Evolutionary conservation across 805 yeast species (phyloP), one percentile per base, ranked within the genome.

Genomic region (Priceomyces castillae): DNA sequence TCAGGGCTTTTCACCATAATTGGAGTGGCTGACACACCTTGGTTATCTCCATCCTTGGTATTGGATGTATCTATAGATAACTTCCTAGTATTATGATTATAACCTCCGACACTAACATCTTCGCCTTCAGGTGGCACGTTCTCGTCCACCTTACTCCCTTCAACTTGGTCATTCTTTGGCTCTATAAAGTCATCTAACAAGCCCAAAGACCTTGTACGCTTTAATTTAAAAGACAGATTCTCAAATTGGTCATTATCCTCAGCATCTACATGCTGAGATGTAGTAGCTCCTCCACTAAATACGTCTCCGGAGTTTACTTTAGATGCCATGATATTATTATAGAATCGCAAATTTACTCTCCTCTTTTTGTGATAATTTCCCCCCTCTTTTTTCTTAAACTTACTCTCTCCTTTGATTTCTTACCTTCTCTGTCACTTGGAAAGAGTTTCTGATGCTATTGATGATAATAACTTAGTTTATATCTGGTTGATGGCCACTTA

Each of bases 201-300:
- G 1, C 96, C 96, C 74, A 88, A 71, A 6, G 94, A 84, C 55
- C 94, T 75, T 26, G 96, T 88, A 58, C 96, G 69, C 55, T 87
- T 88, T 55, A 88, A 67, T 54, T 81, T 81, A 61, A 84, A 88
- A 3, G 92, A 77, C 4, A 87, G 77, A 44, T 75, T 78, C 42
- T 80, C 74, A 56, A 88, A 87, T 54, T 84, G 85, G 39, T 77
- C 80, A 46, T 82, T 87, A 59, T 81, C 82, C 37, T 77, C 72
- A 3, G 92, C 90, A 47, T 83, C 86, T 16, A 86, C 78, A 44
- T 78, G 82, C 57, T 79, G 84, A 26, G 83, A 78, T 23, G 82
- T 76, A 43, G 82, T 77, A 38, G 83, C 82, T 26, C 83, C 83
- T 41, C 81, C 82, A 40, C 74, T 62, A 53, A 77, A 78, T n/a